Evolutionary conservation across 1,139 yeast genomes (phyloP), one percentile per base, ranked within the genome.

Genomic region (Zygoascus meyerae): DNA sequence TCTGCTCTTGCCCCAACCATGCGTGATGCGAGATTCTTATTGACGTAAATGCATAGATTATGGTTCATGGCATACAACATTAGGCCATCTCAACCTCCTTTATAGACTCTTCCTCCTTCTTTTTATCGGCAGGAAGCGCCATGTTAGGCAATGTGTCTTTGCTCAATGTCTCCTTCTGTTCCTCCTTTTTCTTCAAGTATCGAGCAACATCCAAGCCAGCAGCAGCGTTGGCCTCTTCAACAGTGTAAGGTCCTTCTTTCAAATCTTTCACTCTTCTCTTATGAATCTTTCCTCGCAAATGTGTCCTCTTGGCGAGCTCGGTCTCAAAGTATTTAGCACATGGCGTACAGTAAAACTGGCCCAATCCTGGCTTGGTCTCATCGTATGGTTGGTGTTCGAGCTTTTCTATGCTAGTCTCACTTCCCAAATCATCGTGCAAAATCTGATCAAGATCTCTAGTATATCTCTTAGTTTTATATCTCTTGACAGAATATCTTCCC

Each of bases 271-370:
- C 83, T 18, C 46, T 74, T 67, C 98, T 77, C 65, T 85, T 89
- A 67, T 92, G 97, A 8, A 82, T 75, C 63, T 89, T 89, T 8
- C 84, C 76, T 59, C 79, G 78, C 54, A 75, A 69, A 68, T 92
- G 98, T 21, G 82, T 75, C 54, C 79, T 79, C 52, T 86, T 72
- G 11, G 95, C 85, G 37, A 68, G 65, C 47, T 84, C 90, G 51
- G 82, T 82, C 62, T 90, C 97, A 61, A 80, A 87, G 66, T 92
- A 87, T 66, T 83, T 86, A 46, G 95, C 95, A 73, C 98, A 92
- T 55, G 89, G 95, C 48, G 92, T 76, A 67, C 97, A 92, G 66
- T 87, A 92, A 67, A 80, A 84, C 68, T 92, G 97, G 14, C 97
- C 98, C 56, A 92, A 70, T 3, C 98, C 98, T 0, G 97, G 92